These are phyloP conservation scores for Phytophthora pistaciae DNA, from an alignment of 352 stramenopile genomes.

Conservation along the genomic window DNA sequence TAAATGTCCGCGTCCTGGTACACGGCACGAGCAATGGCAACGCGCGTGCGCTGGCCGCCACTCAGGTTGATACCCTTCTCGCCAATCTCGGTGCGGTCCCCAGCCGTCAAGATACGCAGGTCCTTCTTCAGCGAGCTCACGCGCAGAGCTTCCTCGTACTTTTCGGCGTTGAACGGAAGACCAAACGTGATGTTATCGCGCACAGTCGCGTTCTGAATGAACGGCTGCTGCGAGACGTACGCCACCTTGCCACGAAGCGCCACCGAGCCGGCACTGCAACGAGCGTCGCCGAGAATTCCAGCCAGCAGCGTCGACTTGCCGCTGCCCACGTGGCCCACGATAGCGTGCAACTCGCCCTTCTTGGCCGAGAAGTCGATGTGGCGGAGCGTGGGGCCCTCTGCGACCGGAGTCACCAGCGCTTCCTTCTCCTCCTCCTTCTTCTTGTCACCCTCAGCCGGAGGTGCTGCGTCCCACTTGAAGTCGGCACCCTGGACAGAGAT, in stretches of 20 bases:
- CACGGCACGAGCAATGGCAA: slow-evolving; percentile 94
- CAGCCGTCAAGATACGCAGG: slow-evolving; percentile 60
- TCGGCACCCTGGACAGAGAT: slow-evolving; percentile 61
- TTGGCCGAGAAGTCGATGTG: slow-evolving; percentile 79
- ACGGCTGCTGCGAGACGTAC: slow-evolving; percentile 95
- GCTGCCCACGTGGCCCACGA: slow-evolving; percentile 60
- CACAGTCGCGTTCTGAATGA: slow-evolving; percentile 97
- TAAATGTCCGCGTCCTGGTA: slow-evolving; percentile 96
- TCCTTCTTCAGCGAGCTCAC: slow-evolving; percentile 65
- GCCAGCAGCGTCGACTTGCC: slow-evolving; percentile 70
- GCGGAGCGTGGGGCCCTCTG: slow-evolving; percentile 45
- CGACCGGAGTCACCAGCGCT: slow-evolving; percentile 17
- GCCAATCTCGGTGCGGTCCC: slow-evolving; percentile 97
- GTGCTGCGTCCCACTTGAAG: slow-evolving; percentile 76
- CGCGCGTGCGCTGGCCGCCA: slow-evolving; percentile 95
- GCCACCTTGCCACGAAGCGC: slow-evolving; percentile 89
- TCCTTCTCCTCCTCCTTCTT: slow-evolving; percentile 47
- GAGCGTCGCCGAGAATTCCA: slow-evolving; percentile 54
- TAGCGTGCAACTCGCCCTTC: slow-evolving; percentile 63
- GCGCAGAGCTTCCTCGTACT: slow-evolving; percentile 63
- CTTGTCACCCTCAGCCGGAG: slow-evolving; percentile 24
- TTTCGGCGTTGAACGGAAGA: slow-evolving; percentile 58
- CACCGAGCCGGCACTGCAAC: slow-evolving; percentile 47
- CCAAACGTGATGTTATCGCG: slow-evolving; percentile 98
- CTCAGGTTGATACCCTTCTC: slow-evolving; percentile 98